Percentiles rank a stretch among this genome's conserved stretches.
These are phyloP conservation scores for Monosporascus sp. DNA, from an alignment of 2,329 filamentous ascomycete genomes.

Conservation along the genomic window DNA sequence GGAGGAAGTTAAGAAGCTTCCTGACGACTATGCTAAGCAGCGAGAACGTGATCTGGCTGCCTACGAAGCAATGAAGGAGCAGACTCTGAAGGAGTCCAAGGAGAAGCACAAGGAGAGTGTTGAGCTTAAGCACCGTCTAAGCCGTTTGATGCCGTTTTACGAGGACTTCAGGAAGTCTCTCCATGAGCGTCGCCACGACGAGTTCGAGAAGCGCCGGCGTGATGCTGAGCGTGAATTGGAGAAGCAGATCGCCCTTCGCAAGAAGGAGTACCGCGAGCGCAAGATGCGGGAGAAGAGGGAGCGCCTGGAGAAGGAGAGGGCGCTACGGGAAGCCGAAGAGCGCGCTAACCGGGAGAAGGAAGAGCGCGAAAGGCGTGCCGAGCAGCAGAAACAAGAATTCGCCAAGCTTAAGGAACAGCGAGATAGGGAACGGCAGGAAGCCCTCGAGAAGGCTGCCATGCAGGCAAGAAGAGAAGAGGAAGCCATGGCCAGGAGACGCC, in stretches of 20 bases:
- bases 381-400: slow-evolving; percentile 69
- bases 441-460: slow-evolving; percentile 55
- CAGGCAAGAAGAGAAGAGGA: slow-evolving; percentile 86
- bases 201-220: slow-evolving; percentile 91
- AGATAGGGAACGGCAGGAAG: slow-evolving; percentile 63
- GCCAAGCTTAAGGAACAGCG: slow-evolving; percentile 61
- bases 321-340: slow-evolving; percentile 79
- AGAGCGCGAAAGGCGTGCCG: slow-evolving; percentile 73
- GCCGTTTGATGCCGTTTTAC: slow-evolving; percentile 76
- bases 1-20: slow-evolving; percentile 89
- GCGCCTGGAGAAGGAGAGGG: slow-evolving; percentile 76
- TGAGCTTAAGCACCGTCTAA: slow-evolving; percentile 87
- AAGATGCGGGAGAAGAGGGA: slow-evolving; percentile 78
- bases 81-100: slow-evolving; percentile 76
- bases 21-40: slow-evolving; percentile 79
- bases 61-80: slow-evolving; percentile 72
- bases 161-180: slow-evolving; percentile 77
- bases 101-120: slow-evolving; percentile 88
- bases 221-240: slow-evolving; percentile 90
- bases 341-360: slow-evolving; percentile 74
- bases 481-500: slow-evolving; percentile 69
- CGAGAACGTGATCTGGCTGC: slow-evolving; percentile 70
- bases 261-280: slow-evolving; percentile 82
- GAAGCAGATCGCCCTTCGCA: slow-evolving; percentile 79
- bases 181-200: slow-evolving; percentile 80